Conservation (phyloP, 129 eudicot genomes). For the Chrysanthemum seticuspe region DNA sequence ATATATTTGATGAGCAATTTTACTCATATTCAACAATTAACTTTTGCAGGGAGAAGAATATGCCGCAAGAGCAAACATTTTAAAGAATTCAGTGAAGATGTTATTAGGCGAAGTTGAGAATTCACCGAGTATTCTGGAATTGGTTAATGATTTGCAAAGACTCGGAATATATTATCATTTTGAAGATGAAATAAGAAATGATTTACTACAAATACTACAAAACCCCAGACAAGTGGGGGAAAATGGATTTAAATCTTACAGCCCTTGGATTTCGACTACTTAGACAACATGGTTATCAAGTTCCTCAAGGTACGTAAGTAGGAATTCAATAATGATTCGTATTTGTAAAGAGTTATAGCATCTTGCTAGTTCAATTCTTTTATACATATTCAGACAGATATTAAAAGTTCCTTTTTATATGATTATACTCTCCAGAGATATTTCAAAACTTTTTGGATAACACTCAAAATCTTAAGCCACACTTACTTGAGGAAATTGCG, state of each 20-base stretch:
- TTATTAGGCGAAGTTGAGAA: slow-evolving; percentile 1
- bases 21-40: not conserved
- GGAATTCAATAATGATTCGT: too few species aligned
- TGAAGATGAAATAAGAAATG: slow-evolving; percentile 20
- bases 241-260: slow-evolving; percentile 17
- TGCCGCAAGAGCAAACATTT: not conserved
- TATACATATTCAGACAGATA: too few species aligned
- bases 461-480: too few species aligned
- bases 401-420: too few species aligned
- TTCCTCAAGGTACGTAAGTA: slow-evolving; percentile 28
- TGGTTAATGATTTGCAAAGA: slow-evolving; percentile 39
- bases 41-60: slow-evolving; percentile 19
- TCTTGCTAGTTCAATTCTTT: too few species aligned
- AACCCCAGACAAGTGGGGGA: not conserved
- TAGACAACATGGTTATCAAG: slow-evolving; percentile 31
- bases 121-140: slow-evolving; percentile 16
- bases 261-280: slow-evolving; percentile 39
- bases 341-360: too few species aligned
- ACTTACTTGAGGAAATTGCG: too few species aligned
- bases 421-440: too few species aligned
- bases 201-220: slow-evolving; percentile 11
- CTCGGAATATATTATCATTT: slow-evolving; percentile 42
- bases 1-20: too few species aligned
- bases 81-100: slow-evolving; percentile 25
- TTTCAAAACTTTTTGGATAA: too few species aligned